A percentile compares a stretch with the other conserved stretches of the same genome.
These are phyloP conservation scores for Chlorokybus atmophyticus DNA, from an alignment of 139 green algal species.

Conservation along the genomic window DNA sequence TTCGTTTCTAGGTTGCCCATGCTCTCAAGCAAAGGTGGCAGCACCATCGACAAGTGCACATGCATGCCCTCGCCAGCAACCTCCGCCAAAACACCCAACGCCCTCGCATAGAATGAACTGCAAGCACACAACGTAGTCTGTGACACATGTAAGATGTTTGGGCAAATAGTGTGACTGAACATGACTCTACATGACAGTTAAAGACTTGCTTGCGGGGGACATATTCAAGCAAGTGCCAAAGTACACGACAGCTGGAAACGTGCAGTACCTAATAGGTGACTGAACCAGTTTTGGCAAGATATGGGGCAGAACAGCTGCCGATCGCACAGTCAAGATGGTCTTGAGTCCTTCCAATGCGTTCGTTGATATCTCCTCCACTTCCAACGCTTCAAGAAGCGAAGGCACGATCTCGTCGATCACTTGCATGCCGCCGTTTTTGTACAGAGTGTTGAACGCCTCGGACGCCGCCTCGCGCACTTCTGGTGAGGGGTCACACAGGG, in stretches of 20 bases:
- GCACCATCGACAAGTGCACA: conserved; percentile 44
- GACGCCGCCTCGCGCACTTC: conserved; percentile 56
- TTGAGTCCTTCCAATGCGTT: conserved; percentile 32
- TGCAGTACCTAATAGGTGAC: conserved; percentile 18
- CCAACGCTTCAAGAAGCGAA: conserved; percentile 12
- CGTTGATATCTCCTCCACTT: conserved; percentile 7
- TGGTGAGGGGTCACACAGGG: conserved; percentile 58
- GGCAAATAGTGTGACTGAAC: no score
- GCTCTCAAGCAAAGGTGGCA: conserved; percentile 52
- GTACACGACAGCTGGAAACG: no score
- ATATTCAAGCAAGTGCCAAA: no score
- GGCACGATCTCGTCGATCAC: conserved; percentile 58
- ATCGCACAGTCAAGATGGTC: conserved; percentile 28
- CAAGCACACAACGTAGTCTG: background rate
- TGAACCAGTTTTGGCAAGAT: conserved; percentile 31
- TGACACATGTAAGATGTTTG: no score
- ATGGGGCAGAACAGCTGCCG: conserved; percentile 23
- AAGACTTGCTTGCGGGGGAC: no score
- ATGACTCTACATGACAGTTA: no score
- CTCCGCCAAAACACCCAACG: conserved; percentile 55
- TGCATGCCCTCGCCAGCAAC: conserved; percentile 53
- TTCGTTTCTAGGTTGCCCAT: conserved; percentile 9
- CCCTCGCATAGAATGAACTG: conserved; percentile 32
- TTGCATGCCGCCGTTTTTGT: conserved; percentile 46
- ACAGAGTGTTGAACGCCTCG: conserved; percentile 74